A percentile compares a stretch with the other conserved stretches of the same genome.
Conservation (phyloP, 2,329 filamentous ascomycete genomes). For the Penicillium psychrosexuale region DNA sequence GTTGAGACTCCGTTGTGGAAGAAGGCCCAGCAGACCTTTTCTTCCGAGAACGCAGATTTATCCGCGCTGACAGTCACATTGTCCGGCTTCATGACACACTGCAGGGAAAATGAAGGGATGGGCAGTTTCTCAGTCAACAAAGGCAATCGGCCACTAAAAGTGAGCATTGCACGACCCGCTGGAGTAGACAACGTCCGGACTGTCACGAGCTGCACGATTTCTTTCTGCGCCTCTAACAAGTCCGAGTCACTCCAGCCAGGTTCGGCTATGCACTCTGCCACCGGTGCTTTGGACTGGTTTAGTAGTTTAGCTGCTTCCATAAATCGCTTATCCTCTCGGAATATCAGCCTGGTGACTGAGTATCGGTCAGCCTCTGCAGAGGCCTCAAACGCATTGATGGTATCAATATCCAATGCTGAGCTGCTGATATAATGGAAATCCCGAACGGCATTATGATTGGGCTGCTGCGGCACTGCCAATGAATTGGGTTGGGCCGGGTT, state of each 20-base stretch:
- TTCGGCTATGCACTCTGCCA: constrained; percentile 72
- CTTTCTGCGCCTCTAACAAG: constrained; percentile 87
- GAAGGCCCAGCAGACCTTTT: constrained; percentile 97
- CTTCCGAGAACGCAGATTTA: constrained; percentile 80
- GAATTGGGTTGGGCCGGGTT: constrained; percentile 44
- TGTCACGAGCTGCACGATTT: constrained; percentile 80
- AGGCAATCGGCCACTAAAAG: constrained; percentile 82
- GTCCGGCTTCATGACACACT: constrained; percentile 85
- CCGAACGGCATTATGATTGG: constrained; percentile 64
- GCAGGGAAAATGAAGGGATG: constrained; percentile 85
- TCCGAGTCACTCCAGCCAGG: constrained; percentile 80
- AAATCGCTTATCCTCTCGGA: constrained; percentile 85
- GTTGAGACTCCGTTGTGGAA: constrained; percentile 96
- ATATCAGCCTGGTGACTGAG: constrained; percentile 78
- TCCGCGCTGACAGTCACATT: constrained; percentile 94
- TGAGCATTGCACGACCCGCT: constrained; percentile 79
- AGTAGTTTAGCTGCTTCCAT: constrained; percentile 80
- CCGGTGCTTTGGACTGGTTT: constrained; percentile 76
- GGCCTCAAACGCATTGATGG: constrained; percentile 64
- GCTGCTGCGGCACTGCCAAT: constrained; percentile 37
- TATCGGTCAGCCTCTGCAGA: constrained; percentile 80
- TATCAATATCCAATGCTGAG: constrained; percentile 48
- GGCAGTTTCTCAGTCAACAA: constrained; percentile 89
- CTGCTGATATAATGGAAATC: constrained; percentile 75
- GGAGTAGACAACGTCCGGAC: constrained; percentile 85